Conservation (phyloP, 352 stramenopile genomes). For the Phytophthora crassamura region DNA sequence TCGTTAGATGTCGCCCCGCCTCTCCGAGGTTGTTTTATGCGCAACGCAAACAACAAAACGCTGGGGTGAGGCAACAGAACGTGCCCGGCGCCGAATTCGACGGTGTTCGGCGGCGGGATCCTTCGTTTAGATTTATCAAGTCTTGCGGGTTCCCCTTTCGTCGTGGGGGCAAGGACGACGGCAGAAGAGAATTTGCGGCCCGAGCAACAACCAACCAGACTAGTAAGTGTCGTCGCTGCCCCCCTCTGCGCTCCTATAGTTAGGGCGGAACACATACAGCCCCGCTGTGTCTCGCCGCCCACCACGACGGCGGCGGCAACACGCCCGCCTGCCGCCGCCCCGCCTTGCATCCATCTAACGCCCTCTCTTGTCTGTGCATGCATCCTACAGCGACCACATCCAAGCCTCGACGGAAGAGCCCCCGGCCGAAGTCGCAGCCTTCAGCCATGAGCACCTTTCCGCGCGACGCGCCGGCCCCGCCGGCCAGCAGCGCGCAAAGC, state of each 20-base stretch:
- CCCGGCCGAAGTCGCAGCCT: not conserved
- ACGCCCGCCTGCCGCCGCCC: slow-evolving; percentile 1
- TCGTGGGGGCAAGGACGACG: not conserved
- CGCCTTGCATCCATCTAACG: not conserved
- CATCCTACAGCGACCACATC: too few species aligned
- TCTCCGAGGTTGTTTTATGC: not conserved
- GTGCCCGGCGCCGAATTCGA: slow-evolving; percentile 23
- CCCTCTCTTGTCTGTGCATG: not conserved
- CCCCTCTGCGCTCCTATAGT: not conserved
- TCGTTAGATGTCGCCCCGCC: slow-evolving; percentile 7
- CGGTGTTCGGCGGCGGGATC: slow-evolving; percentile 8
- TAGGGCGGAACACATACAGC: slow-evolving; percentile 3
- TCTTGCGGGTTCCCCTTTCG: too few species aligned
- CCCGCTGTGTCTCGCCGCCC: slow-evolving; percentile 12
- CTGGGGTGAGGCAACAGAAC: slow-evolving; percentile 7
- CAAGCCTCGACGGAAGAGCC: not conserved
- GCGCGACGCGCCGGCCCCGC: slow-evolving; percentile 8
- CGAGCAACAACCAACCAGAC: slow-evolving; percentile 39
- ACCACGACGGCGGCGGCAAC: not conserved
- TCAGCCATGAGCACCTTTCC: slow-evolving; percentile 38
- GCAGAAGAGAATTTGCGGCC: slow-evolving; percentile 42
- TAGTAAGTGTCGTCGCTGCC: slow-evolving; percentile 9
- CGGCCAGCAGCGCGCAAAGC: slow-evolving; percentile 1
- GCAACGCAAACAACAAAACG: slow-evolving; percentile 3
- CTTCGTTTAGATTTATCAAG: too few species aligned